A percentile compares a stretch with the other conserved stretches of the same genome.
Conservation (phyloP, 345 rosid species). For the Aquilaria malaccensis region DNA sequence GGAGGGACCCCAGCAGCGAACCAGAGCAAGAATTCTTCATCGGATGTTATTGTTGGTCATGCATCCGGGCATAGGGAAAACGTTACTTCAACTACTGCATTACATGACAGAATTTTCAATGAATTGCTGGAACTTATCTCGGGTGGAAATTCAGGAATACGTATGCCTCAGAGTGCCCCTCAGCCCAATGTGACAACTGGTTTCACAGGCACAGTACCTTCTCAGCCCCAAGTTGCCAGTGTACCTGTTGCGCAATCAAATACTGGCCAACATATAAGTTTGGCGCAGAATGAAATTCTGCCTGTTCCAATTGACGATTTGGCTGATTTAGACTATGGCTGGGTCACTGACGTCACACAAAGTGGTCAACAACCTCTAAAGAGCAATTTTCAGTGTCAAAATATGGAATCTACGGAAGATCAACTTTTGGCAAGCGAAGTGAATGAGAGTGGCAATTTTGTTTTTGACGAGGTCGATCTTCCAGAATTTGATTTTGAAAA, state of each 20-base stretch:
- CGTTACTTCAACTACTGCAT: constrained; percentile 12
- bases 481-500: constrained; percentile 13
- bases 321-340: constrained; percentile 13
- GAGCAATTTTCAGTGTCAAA: constrained; percentile 14
- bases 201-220: constrained; percentile 9
- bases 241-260: constrained; percentile 15
- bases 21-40: constrained; percentile 15
- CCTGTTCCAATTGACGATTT: constrained; percentile 6
- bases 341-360: constrained; percentile 9
- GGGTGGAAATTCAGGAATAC: constrained; percentile 14
- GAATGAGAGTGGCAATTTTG: constrained; percentile 12
- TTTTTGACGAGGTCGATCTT: constrained; percentile 9
- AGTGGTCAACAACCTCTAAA: constrained; percentile 19
- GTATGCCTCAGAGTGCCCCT: constrained; percentile 12
- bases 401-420: constrained; percentile 12
- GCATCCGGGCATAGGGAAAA: constrained; percentile 9
- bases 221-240: constrained; percentile 14
- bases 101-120: constrained; percentile 10
- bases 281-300: constrained; percentile 17
- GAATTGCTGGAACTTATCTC: constrained; percentile 13
- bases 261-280: constrained; percentile 7
- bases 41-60: constrained; percentile 11
- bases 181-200: constrained; percentile 9
- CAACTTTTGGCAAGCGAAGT: constrained; percentile 9
- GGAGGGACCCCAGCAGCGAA: constrained; percentile 10